Conservation (phyloP, 2,329 filamentous ascomycete species). For the Talaromyces albobiverticillius region DNA sequence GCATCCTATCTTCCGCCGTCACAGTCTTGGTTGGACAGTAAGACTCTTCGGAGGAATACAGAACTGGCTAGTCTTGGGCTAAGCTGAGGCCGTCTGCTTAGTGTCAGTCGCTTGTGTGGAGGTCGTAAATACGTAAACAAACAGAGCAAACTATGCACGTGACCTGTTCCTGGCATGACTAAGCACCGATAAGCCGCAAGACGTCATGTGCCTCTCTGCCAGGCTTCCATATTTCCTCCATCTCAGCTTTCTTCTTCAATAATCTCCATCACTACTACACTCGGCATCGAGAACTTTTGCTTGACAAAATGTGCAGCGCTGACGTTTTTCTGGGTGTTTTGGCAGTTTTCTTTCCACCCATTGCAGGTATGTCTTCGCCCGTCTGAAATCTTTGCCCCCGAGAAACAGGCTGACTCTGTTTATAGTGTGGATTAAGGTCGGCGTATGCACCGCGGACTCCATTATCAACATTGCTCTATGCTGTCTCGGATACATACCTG, state of each 20-base stretch:
- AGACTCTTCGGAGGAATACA: too few species aligned
- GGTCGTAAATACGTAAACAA: too few species aligned
- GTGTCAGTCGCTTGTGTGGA: too few species aligned
- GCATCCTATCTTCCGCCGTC: too few species aligned
- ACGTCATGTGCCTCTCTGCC: conserved; percentile 5
- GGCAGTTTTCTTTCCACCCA: conserved; percentile 60
- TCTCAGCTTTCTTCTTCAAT: not conserved
- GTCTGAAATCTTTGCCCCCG: not conserved
- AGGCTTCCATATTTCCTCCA: conserved; percentile 6
- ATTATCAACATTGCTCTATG: conserved; percentile 94
- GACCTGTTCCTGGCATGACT: not conserved
- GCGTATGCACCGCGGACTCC: conserved; percentile 87
- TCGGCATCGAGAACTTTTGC: not conserved
- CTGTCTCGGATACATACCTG: conserved; percentile 73
- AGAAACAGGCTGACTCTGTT: conserved; percentile 19
- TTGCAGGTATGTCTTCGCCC: conserved; percentile 47
- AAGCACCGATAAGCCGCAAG: conserved; percentile 1
- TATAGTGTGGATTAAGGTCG: conserved; percentile 92
- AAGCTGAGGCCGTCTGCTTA: too few species aligned
- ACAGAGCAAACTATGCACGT: not conserved
- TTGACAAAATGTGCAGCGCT: conserved; percentile 54
- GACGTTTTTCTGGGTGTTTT: conserved; percentile 61
- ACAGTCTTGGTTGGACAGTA: too few species aligned
- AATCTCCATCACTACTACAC: too few species aligned
- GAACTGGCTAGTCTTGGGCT: too few species aligned